phyloP scores from a whole-genome alignment of 2,329 filamentous ascomycete genomes.

The Colletotrichum truncatum region DNA sequence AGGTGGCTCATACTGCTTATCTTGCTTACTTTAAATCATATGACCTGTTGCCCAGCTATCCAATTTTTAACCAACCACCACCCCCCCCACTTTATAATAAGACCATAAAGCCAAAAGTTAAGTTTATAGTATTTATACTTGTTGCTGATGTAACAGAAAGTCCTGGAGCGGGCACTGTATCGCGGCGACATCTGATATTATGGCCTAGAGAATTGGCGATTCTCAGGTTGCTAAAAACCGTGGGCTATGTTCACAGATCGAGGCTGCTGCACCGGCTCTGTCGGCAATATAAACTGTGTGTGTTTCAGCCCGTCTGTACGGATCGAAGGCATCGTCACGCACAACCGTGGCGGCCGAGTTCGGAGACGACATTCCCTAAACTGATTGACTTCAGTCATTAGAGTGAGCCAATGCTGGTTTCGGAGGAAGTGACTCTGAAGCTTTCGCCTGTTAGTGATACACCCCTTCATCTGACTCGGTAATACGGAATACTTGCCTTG shows the following conservation, averaged over 20 bases:
- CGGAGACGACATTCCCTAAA: not conserved
- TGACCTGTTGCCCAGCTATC: no score
- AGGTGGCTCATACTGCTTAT: no score
- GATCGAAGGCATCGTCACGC: not conserved
- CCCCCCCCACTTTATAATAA: no score
- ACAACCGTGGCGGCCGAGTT: not conserved
- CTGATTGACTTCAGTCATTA: not conserved
- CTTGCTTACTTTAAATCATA: no score
- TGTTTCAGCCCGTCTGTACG: not conserved
- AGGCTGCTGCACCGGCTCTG: not conserved
- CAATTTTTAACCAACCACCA: no score
- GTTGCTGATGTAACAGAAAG: not conserved
- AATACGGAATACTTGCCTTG: not conserved
- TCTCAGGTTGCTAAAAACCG: not conserved
- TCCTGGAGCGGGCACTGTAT: not conserved
- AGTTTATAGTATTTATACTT: no score
- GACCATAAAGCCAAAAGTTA: no score
- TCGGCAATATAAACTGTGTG: not conserved
- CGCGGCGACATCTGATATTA: not conserved
- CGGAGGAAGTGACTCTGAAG: not conserved
- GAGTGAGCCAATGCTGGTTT: not conserved
- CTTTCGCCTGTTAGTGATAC: not conserved
- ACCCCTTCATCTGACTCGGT: not conserved
- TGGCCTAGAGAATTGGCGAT: not conserved
- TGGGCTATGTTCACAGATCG: not conserved